phyloP scores from a whole-genome alignment of 139 green algal genomes.

The Ettlia oleoabundans region DNA sequence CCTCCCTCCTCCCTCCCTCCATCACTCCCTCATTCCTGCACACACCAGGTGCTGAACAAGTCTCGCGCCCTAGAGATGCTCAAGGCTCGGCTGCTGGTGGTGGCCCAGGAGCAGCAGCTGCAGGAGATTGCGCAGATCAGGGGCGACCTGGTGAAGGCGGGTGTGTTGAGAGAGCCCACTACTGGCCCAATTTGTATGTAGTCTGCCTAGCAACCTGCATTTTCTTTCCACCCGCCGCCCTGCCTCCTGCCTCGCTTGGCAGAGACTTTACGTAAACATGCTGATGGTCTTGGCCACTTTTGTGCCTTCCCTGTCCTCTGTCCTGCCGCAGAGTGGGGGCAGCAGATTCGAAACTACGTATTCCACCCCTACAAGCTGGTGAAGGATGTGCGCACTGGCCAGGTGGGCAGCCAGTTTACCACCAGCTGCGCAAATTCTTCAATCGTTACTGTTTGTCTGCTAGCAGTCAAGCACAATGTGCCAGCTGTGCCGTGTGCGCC shows the following conservation, averaged over 20 bases:
- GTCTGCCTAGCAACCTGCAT: not conserved
- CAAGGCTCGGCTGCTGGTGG: constrained; percentile 85
- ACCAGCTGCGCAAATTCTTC: too few species aligned
- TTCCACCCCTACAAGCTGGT: constrained; percentile 97
- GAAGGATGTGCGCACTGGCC: constrained; percentile 85
- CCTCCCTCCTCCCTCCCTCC: not conserved
- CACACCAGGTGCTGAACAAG: constrained; percentile 43
- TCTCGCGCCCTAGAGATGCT: constrained; percentile 68
- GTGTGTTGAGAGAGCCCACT: not conserved
- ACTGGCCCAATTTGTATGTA: too few species aligned
- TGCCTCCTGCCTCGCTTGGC: not conserved
- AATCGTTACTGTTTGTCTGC: too few species aligned
- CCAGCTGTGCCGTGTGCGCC: too few species aligned
- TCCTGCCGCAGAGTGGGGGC: constrained; percentile 87
- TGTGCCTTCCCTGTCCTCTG: constrained; percentile 13
- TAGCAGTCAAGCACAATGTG: too few species aligned
- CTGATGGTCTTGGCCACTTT: not conserved
- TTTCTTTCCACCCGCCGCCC: not conserved
- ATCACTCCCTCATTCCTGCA: not conserved
- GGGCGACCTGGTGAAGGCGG: constrained; percentile 87
- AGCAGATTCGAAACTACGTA: constrained; percentile 98
- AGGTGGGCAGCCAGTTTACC: not conserved
- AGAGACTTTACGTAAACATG: too few species aligned
- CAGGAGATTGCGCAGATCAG: constrained; percentile 84
- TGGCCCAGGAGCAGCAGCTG: constrained; percentile 86